Evolutionary conservation across 1,284 basidiomycete genomes (phyloP).

Genomic region (Austroboletus niveus): DNA sequence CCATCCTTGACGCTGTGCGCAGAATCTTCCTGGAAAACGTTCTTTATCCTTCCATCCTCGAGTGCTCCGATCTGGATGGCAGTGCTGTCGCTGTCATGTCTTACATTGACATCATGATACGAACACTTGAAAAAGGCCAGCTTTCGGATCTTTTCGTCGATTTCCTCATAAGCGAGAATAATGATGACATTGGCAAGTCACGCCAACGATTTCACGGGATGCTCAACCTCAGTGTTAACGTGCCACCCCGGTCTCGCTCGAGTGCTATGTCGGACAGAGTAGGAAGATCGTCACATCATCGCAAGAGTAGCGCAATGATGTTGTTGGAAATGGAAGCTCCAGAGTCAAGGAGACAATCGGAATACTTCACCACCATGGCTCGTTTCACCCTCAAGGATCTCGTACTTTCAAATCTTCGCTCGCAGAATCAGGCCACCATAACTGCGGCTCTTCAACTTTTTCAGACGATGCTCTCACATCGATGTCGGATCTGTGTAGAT

Average conservation of each 20-base stretch:
- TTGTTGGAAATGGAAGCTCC: conserved; percentile 82
- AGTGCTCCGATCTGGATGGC: conserved; percentile 90
- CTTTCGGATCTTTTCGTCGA: conserved; percentile 71
- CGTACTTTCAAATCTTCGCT: conserved; percentile 74
- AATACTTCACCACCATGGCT: conserved; percentile 83
- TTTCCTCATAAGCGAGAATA: conserved; percentile 83
- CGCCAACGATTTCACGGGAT: conserved; percentile 45
- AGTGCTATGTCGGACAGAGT: conserved; percentile 35
- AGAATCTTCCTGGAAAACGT: conserved; percentile 92
- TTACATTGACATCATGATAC: conserved; percentile 90
- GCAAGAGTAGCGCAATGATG: conserved; percentile 84
- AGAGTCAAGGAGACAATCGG: conserved; percentile 60
- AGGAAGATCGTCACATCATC: conserved; percentile 46
- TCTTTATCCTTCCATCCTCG: conserved; percentile 89
- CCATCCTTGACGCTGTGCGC: conserved; percentile 79
- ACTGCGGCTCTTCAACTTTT: conserved; percentile 80
- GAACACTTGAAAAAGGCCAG: conserved; percentile 69
- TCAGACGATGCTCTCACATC: conserved; percentile 68
- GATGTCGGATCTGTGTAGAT: conserved; percentile 66
- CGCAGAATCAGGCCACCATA: conserved; percentile 58
- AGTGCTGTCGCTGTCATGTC: conserved; percentile 95
- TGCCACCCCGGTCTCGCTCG: conserved; percentile 37
- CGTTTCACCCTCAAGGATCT: conserved; percentile 91
- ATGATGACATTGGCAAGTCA: conserved; percentile 54
- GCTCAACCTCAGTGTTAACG: conserved; percentile 43